Evolutionary conservation across 2,329 filamentous ascomycete species (phyloP).

Genomic region (Aspergillus brasiliensis): DNA sequence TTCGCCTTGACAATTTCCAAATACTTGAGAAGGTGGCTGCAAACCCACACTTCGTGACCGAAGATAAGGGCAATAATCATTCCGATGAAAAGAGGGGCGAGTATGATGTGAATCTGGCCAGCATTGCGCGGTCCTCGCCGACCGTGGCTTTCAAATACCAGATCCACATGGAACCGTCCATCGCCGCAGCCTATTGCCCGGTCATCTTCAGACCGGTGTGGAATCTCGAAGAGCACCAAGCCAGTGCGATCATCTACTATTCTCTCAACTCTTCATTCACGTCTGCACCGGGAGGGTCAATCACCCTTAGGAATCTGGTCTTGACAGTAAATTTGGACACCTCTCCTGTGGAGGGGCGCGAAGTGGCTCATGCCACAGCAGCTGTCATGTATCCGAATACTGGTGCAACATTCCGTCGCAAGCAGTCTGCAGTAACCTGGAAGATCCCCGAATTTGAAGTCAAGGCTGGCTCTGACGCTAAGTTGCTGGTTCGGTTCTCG

Average conservation of each 20-base stretch:
- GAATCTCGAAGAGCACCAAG: constrained; percentile 81
- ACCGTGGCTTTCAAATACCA: constrained; percentile 91
- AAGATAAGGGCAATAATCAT: constrained; percentile 43
- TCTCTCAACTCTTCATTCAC: constrained; percentile 73
- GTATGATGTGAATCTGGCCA: constrained; percentile 73
- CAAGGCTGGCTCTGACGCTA: constrained; percentile 60
- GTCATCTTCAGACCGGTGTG: constrained; percentile 73
- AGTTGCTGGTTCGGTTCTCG: constrained; percentile 80
- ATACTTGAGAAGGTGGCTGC: constrained; percentile 90
- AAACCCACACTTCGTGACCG: constrained; percentile 86
- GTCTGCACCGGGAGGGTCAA: constrained; percentile 43
- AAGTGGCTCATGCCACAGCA: constrained; percentile 43
- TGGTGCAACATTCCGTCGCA: constrained; percentile 49
- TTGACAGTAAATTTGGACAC: constrained; percentile 58
- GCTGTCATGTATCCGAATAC: constrained; percentile 51
- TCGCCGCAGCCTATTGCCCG: constrained; percentile 65
- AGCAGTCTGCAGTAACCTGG: constrained; percentile 50
- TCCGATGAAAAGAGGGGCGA: constrained; percentile 69
- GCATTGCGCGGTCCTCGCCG: constrained; percentile 65
- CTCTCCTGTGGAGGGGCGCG: constrained; percentile 42
- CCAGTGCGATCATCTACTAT: constrained; percentile 85
- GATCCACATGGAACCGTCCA: constrained; percentile 68
- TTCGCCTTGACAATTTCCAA: constrained; percentile 85
- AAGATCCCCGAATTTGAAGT: constrained; percentile 53
- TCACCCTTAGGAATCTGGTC: constrained; percentile 75